Evolutionary conservation across 2,329 filamentous ascomycete genomes (phyloP).

Genomic region (Verticillium tricorpus): DNA sequence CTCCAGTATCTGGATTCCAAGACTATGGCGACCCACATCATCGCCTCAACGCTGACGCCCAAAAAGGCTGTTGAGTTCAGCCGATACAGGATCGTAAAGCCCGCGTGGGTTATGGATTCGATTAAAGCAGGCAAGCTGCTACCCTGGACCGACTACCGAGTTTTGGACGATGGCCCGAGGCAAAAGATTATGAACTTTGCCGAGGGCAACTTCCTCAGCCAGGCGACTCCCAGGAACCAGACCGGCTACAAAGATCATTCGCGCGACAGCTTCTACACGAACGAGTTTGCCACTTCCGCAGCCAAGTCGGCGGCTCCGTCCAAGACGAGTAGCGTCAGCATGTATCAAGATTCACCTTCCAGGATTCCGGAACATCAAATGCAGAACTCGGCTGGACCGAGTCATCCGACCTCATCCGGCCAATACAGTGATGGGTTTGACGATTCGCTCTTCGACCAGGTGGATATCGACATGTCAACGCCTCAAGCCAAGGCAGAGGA

Average conservation of each 20-base stretch:
- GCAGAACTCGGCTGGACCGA: neutral
- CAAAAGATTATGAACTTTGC: conserved; percentile 70
- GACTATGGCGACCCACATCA: conserved; percentile 92
- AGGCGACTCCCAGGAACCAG: conserved; percentile 52
- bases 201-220: conserved; percentile 62
- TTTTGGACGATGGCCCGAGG: conserved; percentile 76
- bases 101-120: conserved; percentile 90
- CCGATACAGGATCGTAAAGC: conserved; percentile 87
- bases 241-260: conserved; percentile 77
- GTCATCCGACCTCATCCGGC: neutral
- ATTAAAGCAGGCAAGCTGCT: conserved; percentile 74
- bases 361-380: neutral
- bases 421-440: neutral
- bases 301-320: neutral
- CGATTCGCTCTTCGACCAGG: neutral
- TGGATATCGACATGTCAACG: neutral
- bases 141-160: conserved; percentile 80
- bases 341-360: neutral
- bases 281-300: conserved; percentile 36
- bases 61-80: conserved; percentile 90
- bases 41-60: conserved; percentile 82
- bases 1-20: conserved; percentile 94
- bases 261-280: conserved; percentile 76
- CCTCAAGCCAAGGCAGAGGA: neutral
- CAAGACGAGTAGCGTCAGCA: neutral